These are phyloP conservation scores for Geranomyces michiganensis DNA, from an alignment of 192 early-diverging fungal genomes.

Conservation along the genomic window DNA sequence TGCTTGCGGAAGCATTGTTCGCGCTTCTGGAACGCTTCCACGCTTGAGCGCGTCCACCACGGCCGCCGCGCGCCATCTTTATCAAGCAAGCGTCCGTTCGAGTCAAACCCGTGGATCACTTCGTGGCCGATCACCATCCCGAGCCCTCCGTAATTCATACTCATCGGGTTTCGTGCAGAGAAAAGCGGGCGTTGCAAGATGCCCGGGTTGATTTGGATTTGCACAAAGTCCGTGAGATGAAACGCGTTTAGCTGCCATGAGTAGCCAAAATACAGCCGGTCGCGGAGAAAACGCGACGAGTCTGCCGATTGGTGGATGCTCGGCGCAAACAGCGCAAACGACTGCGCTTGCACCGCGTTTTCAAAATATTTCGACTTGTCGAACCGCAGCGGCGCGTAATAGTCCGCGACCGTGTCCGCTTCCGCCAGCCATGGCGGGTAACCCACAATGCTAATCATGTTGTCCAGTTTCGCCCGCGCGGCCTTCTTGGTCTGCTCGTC, in stretches of 20 bases:
- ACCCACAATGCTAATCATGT: slow-evolving; percentile 64
- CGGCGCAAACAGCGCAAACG: slow-evolving; percentile 45
- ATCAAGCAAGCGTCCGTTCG: slow-evolving; percentile 60
- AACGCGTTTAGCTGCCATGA: slow-evolving; percentile 53
- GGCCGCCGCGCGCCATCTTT: slow-evolving; percentile 47
- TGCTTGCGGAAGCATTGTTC: slow-evolving; percentile 70
- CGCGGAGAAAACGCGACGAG: slow-evolving; percentile 20
- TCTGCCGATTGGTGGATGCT: slow-evolving; percentile 35
- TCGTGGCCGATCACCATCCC: slow-evolving; percentile 78
- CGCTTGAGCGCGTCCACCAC: slow-evolving; percentile 49
- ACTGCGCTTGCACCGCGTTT: slow-evolving; percentile 54
- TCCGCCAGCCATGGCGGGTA: slow-evolving; percentile 67
- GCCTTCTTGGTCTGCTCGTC: slow-evolving; percentile 53
- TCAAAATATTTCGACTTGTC: slow-evolving; percentile 58
- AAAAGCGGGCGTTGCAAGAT: slow-evolving; percentile 71
- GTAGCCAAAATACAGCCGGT: slow-evolving; percentile 41
- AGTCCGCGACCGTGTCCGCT: slow-evolving; percentile 51
- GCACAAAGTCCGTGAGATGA: slow-evolving; percentile 37
- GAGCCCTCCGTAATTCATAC: slow-evolving; percentile 70
- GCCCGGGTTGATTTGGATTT: slow-evolving; percentile 57
- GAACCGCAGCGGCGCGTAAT: slow-evolving; percentile 57
- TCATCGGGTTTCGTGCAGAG: slow-evolving; percentile 52
- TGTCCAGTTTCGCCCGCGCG: slow-evolving; percentile 62
- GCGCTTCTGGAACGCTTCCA: slow-evolving; percentile 48
- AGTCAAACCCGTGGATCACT: slow-evolving; percentile 76